Evolutionary conservation across 2,329 filamentous ascomycete species (phyloP).

Genomic region (Fusarium dimerum): DNA sequence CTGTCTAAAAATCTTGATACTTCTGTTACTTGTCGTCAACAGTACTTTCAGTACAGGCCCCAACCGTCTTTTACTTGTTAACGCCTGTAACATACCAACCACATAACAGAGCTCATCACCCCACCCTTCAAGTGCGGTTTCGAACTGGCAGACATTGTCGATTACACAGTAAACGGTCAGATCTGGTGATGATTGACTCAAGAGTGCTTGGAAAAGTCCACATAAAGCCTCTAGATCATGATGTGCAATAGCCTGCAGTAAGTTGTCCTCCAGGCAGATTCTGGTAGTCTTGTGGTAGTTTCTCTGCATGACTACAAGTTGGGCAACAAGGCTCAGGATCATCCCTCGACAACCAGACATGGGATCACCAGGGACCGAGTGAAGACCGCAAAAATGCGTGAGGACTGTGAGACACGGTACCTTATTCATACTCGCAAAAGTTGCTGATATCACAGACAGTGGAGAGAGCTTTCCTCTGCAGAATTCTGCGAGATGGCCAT

Average conservation of each 20-base stretch:
- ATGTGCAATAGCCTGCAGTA: background rate
- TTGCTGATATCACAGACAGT: conserved; percentile 4
- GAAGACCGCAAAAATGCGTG: conserved; percentile 1
- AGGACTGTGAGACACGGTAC: background rate
- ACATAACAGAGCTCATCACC: background rate
- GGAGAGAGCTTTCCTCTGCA: conserved; percentile 5
- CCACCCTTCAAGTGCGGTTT: background rate
- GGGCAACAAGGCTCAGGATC: conserved; percentile 1
- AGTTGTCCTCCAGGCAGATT: background rate
- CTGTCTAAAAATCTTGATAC: conserved; percentile 1
- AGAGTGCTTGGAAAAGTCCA: background rate
- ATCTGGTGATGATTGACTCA: background rate
- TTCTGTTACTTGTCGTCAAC: conserved; percentile 4
- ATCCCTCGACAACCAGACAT: conserved; percentile 2
- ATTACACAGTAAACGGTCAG: conserved; percentile 2
- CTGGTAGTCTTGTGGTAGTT: background rate
- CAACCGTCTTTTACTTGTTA: background rate
- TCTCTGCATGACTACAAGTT: background rate
- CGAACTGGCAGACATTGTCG: conserved; percentile 3
- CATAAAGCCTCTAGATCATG: background rate
- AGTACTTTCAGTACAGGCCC: conserved; percentile 2
- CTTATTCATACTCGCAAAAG: conserved; percentile 1
- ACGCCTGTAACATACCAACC: background rate
- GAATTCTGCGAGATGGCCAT: conserved; percentile 1
- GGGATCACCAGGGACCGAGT: background rate